Evolutionary conservation across 129 eudicot genomes (phyloP).

Genomic region (Helichrysum umbraculigerum): DNA sequence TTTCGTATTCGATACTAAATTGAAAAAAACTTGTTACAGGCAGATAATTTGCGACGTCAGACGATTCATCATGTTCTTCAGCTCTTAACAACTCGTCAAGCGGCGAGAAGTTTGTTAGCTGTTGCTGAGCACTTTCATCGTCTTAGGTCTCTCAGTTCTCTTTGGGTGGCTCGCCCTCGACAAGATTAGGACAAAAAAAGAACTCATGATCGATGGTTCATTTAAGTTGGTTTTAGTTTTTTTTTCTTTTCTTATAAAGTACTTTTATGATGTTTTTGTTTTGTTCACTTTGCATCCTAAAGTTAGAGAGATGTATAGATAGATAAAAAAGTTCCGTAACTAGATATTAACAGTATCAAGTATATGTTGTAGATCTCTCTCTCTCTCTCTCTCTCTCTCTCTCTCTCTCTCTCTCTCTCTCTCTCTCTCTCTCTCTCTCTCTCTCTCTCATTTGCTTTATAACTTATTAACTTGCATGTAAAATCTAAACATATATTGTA

Average conservation of each 20-base stretch:
- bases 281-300: conserved; percentile 34
- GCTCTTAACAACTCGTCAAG: conserved; percentile 66
- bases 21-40: conserved; percentile 34
- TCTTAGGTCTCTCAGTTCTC: conserved; percentile 81
- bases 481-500: not conserved
- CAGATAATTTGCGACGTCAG: conserved; percentile 70
- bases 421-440: conserved; percentile 5
- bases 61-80: conserved; percentile 71
- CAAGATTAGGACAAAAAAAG: conserved; percentile 42
- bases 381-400: conserved; percentile 4
- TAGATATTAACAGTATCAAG: conserved; percentile 39
- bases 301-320: conserved; percentile 48
- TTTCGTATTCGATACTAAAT: not conserved
- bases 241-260: conserved; percentile 2
- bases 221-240: conserved; percentile 24
- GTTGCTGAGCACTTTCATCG: conserved; percentile 85
- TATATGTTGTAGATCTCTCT: conserved; percentile 29
- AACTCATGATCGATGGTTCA: not conserved
- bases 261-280: conserved; percentile 18
- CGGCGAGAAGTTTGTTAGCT: conserved; percentile 77
- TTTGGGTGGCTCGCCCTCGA: conserved; percentile 75
- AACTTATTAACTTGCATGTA: not conserved
- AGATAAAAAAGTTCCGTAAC: conserved; percentile 38
- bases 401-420: conserved; percentile 11
- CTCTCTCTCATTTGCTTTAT: not conserved